Conservation (phyloP, 257 asterid species). For the Petunia secreta region DNA sequence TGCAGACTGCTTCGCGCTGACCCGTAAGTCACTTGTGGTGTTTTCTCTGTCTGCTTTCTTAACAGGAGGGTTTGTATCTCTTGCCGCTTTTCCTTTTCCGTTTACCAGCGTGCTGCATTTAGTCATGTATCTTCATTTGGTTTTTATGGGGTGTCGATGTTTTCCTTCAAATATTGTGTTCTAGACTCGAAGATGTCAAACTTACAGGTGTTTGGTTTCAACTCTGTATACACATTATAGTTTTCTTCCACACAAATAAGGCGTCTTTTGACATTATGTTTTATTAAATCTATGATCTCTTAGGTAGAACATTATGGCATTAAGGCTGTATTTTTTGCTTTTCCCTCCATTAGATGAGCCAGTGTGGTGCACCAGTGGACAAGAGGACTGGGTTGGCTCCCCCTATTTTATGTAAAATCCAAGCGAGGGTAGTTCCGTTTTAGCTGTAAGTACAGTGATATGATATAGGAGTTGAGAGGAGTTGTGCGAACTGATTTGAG, state of each 20-base stretch:
- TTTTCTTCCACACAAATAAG: not conserved
- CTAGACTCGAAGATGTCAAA: not conserved
- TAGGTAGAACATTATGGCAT: not conserved
- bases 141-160: not conserved
- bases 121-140: not conserved
- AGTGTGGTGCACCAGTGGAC: not conserved
- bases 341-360: not conserved
- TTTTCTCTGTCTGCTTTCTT: not conserved
- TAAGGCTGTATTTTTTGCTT: not conserved
- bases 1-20: conserved; percentile 93
- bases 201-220: not conserved
- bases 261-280: not conserved
- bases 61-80: not conserved
- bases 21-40: conserved; percentile 67
- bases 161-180: not conserved
- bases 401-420: not conserved
- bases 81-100: not conserved
- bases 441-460: not conserved
- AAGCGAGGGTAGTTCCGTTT: not conserved
- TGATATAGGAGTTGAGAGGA: conserved; percentile 5
- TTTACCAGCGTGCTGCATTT: not conserved
- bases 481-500: conserved; percentile 1
- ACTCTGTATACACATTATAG: not conserved
- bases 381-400: not conserved
- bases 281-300: not conserved